phyloP scores from a whole-genome alignment of 805 yeast species.

The Ogataea paraovalis region DNA sequence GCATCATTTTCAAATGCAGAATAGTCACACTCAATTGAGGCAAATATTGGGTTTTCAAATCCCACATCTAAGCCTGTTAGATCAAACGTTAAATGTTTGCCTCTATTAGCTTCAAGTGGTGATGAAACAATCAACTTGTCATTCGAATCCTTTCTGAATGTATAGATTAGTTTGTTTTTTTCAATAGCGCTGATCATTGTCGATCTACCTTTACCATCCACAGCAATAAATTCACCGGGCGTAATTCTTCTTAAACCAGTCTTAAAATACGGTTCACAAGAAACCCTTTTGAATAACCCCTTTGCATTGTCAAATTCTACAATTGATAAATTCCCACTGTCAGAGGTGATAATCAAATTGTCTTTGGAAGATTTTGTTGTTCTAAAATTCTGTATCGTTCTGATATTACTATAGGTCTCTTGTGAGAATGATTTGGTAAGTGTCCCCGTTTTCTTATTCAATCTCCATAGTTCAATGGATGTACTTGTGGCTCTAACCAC shows the following conservation, averaged over 20 bases:
- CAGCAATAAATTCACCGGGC: constrained; percentile 69
- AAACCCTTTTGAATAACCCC: constrained; percentile 35
- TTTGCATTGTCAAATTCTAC: constrained; percentile 29
- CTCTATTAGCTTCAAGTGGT: constrained; percentile 65
- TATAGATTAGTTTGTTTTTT: constrained; percentile 65
- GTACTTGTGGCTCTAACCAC: constrained; percentile 56
- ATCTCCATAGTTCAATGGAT: constrained; percentile 48
- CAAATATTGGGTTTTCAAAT: constrained; percentile 81
- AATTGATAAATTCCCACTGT: constrained; percentile 68
- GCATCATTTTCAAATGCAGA: constrained; percentile 26
- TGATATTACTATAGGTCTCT: constrained; percentile 55
- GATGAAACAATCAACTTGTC: constrained; percentile 53
- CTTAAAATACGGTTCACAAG: constrained; percentile 67
- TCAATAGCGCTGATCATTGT: constrained; percentile 70
- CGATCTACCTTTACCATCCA: constrained; percentile 72
- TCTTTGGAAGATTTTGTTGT: constrained; percentile 53
- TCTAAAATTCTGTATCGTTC: constrained; percentile 48
- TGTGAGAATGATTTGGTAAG: constrained; percentile 40
- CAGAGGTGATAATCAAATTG: constrained; percentile 65
- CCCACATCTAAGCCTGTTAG: constrained; percentile 67
- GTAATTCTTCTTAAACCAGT: constrained; percentile 69
- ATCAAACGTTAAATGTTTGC: constrained; percentile 47
- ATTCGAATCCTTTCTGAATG: constrained; percentile 47
- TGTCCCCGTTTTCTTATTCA: constrained; percentile 54
- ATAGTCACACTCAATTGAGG: constrained; percentile 66